These are phyloP conservation scores for Detonula confervacea DNA, from an alignment of 352 stramenopile species.

Conservation along the genomic window DNA sequence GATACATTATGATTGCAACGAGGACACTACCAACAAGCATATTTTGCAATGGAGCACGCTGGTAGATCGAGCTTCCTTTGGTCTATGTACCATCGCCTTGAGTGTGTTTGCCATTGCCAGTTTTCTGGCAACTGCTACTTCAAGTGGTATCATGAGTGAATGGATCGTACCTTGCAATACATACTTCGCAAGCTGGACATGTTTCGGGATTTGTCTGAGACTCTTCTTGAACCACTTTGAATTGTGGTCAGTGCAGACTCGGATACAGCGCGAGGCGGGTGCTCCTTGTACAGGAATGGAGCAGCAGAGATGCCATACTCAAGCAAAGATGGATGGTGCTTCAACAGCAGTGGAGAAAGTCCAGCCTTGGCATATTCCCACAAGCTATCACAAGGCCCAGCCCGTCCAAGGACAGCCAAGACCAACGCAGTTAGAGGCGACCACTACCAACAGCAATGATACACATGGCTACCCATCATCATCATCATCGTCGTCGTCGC, in stretches of 20 bases:
- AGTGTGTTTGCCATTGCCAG: conserved; percentile 14
- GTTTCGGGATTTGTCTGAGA: conserved; percentile 13
- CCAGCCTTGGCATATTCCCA: too few relatives aligned
- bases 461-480: neutral
- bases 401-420: too few relatives aligned
- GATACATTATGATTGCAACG: neutral
- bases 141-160: neutral
- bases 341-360: too few relatives aligned
- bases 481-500: neutral
- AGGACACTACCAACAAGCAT: neutral
- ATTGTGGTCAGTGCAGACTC: conserved; percentile 19
- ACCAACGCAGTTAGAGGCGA: too few relatives aligned
- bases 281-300: too few relatives aligned
- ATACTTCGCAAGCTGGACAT: conserved; percentile 25
- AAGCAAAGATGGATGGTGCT: too few relatives aligned
- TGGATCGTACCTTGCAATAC: conserved; percentile 16
- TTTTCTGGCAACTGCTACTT: conserved; percentile 5
- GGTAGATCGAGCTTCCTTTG: conserved; percentile 10
- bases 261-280: neutral
- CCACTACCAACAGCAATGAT: neutral
- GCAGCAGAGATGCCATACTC: too few relatives aligned
- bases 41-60: neutral
- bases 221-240: conserved; percentile 13
- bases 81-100: neutral
- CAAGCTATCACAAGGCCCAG: too few relatives aligned